Conservation (phyloP, 176 grass and related monocot species). For the Oropetium thomaeum region DNA sequence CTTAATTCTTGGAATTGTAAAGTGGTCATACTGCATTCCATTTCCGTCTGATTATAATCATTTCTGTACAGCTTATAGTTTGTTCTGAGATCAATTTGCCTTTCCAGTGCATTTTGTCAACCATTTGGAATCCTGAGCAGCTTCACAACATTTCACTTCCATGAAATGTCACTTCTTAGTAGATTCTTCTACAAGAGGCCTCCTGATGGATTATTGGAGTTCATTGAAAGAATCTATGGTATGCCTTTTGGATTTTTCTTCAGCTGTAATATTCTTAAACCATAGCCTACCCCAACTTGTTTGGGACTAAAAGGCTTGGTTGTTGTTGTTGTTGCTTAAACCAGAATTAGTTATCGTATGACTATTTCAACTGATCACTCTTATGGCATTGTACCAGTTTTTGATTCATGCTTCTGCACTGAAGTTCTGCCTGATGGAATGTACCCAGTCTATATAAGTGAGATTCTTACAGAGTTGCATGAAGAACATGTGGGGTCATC, state of each 20-base stretch:
- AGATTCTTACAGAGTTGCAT: constrained; percentile 77
- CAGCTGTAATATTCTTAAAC: background rate
- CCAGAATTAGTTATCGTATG: background rate
- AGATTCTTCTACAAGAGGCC: constrained; percentile 99
- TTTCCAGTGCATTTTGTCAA: constrained; percentile 22
- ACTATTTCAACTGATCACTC: constrained; percentile 20
- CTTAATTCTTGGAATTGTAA: background rate
- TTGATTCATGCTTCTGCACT: constrained; percentile 98
- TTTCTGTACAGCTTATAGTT: background rate
- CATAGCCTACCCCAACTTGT: too few species aligned
- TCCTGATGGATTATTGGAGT: constrained; percentile 95
- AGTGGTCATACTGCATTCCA: background rate
- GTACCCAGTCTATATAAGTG: constrained; percentile 86
- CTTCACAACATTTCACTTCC: constrained; percentile 24
- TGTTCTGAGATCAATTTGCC: background rate
- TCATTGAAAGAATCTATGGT: constrained; percentile 90
- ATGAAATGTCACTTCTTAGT: constrained; percentile 99
- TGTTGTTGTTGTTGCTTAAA: too few species aligned
- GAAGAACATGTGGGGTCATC: constrained; percentile 80
- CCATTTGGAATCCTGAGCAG: background rate
- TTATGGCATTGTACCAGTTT: constrained; percentile 68
- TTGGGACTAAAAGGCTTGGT: too few species aligned
- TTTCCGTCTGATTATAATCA: constrained; percentile 6
- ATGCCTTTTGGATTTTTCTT: constrained; percentile 29
- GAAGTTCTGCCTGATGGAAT: constrained; percentile 84